Evolutionary conservation across 75 land plant genomes (phyloP).

Genomic region (Cryptomeria japonica): DNA sequence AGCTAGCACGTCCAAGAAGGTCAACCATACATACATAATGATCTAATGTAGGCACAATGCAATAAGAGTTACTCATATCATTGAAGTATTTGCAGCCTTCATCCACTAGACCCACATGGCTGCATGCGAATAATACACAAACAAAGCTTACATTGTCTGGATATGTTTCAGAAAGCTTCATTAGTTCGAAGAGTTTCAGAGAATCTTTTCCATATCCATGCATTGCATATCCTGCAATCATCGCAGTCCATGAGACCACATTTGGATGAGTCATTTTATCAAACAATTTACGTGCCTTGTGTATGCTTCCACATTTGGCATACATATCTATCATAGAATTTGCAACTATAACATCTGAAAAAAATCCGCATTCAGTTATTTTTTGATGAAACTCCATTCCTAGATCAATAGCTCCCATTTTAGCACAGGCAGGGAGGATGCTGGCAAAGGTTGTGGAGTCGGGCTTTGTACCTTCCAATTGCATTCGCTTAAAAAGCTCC

Average conservation of each 20-base stretch:
- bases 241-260: slow-evolving; percentile 3
- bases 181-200: not conserved
- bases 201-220: slow-evolving; percentile 2
- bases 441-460: slow-evolving; percentile 4
- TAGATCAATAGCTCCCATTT: not conserved
- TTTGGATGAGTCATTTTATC: not conserved
- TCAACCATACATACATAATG: slow-evolving; percentile 12
- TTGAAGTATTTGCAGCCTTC: not conserved
- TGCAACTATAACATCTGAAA: not conserved
- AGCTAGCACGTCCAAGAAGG: slow-evolving; percentile 5
- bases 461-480: not conserved
- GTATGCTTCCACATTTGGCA: slow-evolving; percentile 14
- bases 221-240: slow-evolving; percentile 3
- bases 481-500: slow-evolving; percentile 5
- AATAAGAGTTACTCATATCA: not conserved
- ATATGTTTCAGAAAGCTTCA: not conserved
- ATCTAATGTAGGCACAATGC: not conserved
- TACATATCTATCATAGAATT: slow-evolving; percentile 7
- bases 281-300: not conserved
- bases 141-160: not conserved
- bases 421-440: slow-evolving; percentile 4
- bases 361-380: not conserved
- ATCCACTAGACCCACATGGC: not conserved
- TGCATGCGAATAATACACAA: not conserved
- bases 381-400: not conserved